These are phyloP conservation scores for Geotrichum klebahnii DNA, from an alignment of 1,139 yeast genomes.

Conservation along the genomic window DNA sequence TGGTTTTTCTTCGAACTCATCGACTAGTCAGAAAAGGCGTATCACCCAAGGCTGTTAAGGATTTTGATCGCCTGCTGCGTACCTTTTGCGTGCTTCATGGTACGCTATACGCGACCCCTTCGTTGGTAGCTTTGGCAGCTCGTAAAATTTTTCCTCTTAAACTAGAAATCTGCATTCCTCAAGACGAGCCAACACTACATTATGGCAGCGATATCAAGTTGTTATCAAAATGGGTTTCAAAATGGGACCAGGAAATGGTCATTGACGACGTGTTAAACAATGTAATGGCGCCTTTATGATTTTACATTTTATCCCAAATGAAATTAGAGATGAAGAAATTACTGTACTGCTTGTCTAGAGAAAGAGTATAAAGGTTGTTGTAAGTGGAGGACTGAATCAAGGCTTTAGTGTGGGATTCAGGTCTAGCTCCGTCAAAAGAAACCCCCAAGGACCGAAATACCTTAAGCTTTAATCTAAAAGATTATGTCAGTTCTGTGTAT, in stretches of 20 bases:
- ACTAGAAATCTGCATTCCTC: conserved; percentile 40
- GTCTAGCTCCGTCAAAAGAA: conserved; percentile 34
- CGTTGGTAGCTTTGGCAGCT: conserved; percentile 48
- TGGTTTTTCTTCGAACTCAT: conserved; percentile 49
- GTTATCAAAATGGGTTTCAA: conserved; percentile 42
- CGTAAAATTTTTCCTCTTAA: conserved; percentile 47
- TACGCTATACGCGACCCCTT: conserved; percentile 47
- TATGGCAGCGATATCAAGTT: conserved; percentile 52
- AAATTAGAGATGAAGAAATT: conserved; percentile 63
- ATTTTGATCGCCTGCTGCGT: conserved; percentile 43
- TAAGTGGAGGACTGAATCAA: conserved; percentile 50
- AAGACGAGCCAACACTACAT: conserved; percentile 49
- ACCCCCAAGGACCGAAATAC: conserved; percentile 42
- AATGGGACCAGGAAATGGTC: conserved; percentile 47
- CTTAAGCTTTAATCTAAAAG: conserved; percentile 41
- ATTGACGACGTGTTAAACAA: conserved; percentile 48
- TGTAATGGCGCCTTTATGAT: conserved; percentile 47
- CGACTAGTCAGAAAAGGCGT: conserved; percentile 50
- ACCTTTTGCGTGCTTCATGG: conserved; percentile 44
- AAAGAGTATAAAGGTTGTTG: conserved; percentile 50
- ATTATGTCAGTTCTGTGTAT: no score
- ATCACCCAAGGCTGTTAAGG: conserved; percentile 45
- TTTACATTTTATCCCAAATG: conserved; percentile 54
- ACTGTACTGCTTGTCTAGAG: conserved; percentile 55
- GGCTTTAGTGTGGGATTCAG: conserved; percentile 41